Conservation (phyloP, 352 stramenopile species). For the Albugo candida region DNA sequence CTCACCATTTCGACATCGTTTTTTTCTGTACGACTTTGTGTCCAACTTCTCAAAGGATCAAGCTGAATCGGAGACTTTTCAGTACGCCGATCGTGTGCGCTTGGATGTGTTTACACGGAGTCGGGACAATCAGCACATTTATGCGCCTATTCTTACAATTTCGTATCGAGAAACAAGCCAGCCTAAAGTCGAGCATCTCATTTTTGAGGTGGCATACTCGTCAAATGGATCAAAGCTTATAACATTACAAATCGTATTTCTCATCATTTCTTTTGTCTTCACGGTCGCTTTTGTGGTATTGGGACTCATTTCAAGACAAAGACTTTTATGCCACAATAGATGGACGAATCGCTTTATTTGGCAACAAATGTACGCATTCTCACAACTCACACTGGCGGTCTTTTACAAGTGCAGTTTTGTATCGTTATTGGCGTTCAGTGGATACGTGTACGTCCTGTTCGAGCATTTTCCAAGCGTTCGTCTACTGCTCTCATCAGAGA, state of each 20-base stretch:
- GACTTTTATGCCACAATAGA: too few relatives aligned
- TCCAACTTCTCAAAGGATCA: conserved; percentile 30
- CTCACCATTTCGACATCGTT: conserved; percentile 79
- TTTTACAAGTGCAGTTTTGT: background rate
- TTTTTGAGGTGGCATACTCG: conserved; percentile 76
- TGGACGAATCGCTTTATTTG: conserved; percentile 59
- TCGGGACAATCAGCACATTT: conserved; percentile 26
- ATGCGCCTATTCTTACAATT: conserved; percentile 57
- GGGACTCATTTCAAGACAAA: conserved; percentile 5
- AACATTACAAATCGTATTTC: conserved; percentile 48
- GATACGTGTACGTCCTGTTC: background rate
- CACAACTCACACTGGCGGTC: conserved; percentile 30
- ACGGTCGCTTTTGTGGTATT: conserved; percentile 22
- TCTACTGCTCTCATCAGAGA: too few relatives aligned
- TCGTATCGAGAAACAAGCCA: conserved; percentile 34
- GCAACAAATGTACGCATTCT: conserved; percentile 55
- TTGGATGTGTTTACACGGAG: conserved; percentile 37
- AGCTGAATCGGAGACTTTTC: conserved; percentile 27
- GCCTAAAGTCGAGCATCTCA: conserved; percentile 6
- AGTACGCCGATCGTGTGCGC: conserved; percentile 52
- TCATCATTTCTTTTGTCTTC: conserved; percentile 23
- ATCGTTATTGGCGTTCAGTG: background rate
- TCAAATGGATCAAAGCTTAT: conserved; percentile 67
- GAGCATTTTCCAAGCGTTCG: background rate
- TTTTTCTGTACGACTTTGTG: conserved; percentile 82